Evolutionary conservation across 441 rosid species (phyloP).

Genomic region (Populus tomentosa): DNA sequence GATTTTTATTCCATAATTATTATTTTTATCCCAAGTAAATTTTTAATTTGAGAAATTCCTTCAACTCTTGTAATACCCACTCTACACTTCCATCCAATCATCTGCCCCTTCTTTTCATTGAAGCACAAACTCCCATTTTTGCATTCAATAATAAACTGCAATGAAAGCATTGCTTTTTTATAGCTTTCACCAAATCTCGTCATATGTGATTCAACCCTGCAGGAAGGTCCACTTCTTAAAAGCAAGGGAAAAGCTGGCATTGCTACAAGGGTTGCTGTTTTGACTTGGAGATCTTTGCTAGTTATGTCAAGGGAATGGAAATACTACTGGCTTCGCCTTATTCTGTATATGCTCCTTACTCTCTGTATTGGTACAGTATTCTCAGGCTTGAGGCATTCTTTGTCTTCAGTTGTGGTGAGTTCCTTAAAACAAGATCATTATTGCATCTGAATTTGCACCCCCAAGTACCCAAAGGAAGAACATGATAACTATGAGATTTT

Average conservation of each 20-base stretch:
- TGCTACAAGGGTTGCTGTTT: conserved; percentile 79
- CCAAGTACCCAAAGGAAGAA: background rate
- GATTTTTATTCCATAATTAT: too few species aligned
- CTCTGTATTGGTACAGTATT: conserved; percentile 80
- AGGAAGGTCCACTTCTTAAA: conserved; percentile 92
- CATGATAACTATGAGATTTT: background rate
- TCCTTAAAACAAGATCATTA: conserved; percentile 6
- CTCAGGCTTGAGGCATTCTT: conserved; percentile 87
- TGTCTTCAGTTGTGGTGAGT: conserved; percentile 93
- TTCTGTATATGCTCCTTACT: conserved; percentile 78
- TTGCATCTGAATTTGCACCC: background rate
- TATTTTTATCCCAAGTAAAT: background rate
- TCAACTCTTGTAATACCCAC: background rate
- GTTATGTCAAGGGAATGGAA: conserved; percentile 99
- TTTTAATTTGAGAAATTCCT: background rate
- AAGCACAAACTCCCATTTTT: background rate
- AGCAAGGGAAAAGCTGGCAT: conserved; percentile 82
- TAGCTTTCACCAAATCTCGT: background rate
- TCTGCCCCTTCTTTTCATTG: background rate
- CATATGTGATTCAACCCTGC: conserved; percentile 18
- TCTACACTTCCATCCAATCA: background rate
- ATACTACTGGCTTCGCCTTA: conserved; percentile 95
- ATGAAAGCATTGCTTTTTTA: too few species aligned
- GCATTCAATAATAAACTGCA: background rate
- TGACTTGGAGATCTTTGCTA: conserved; percentile 95